Percentiles rank a stretch among this genome's conserved stretches.
Conservation (phyloP, 371 early-diverging fungal genomes). For the Apophysomyces ossiformis region DNA sequence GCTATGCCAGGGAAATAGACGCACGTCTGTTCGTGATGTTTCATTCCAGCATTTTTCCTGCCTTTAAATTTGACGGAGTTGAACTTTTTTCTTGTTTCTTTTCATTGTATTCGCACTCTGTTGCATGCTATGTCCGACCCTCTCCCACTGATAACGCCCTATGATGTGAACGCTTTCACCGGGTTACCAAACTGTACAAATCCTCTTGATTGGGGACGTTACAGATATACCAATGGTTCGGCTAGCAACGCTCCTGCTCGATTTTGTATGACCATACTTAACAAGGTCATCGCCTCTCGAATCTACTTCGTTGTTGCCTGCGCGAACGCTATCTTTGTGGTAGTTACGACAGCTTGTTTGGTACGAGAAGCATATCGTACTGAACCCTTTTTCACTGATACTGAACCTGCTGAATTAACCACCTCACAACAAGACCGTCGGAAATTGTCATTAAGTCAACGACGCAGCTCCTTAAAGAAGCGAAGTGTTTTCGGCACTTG, state of each 20-base stretch:
- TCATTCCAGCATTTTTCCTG: too few relatives aligned
- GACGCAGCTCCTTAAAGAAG: constrained; percentile 26
- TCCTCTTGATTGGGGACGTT: not conserved
- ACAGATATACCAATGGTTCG: constrained; percentile 1
- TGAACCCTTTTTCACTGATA: not conserved
- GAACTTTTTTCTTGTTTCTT: too few relatives aligned
- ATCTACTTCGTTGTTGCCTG: constrained; percentile 17
- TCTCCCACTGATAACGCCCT: not conserved
- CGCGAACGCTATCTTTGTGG: constrained; percentile 20
- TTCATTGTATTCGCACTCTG: too few relatives aligned
- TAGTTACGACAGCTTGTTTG: constrained; percentile 21
- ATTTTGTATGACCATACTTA: not conserved
- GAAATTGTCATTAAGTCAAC: constrained; percentile 11
- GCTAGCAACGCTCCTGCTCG: not conserved
- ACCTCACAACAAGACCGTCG: constrained; percentile 8
- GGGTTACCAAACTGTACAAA: constrained; percentile 1
- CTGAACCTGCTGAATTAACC: not conserved
- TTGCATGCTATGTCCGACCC: not conserved
- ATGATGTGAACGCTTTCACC: not conserved
- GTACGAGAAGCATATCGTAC: constrained; percentile 5
- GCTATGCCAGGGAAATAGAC: too few relatives aligned
- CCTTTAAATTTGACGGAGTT: too few relatives aligned
- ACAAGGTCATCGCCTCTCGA: constrained; percentile 9
- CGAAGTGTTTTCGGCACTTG: constrained; percentile 32
- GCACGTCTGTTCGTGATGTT: too few relatives aligned